Evolutionary conservation across 805 yeast genomes (phyloP).

Genomic region (Yarrowia sp.): DNA sequence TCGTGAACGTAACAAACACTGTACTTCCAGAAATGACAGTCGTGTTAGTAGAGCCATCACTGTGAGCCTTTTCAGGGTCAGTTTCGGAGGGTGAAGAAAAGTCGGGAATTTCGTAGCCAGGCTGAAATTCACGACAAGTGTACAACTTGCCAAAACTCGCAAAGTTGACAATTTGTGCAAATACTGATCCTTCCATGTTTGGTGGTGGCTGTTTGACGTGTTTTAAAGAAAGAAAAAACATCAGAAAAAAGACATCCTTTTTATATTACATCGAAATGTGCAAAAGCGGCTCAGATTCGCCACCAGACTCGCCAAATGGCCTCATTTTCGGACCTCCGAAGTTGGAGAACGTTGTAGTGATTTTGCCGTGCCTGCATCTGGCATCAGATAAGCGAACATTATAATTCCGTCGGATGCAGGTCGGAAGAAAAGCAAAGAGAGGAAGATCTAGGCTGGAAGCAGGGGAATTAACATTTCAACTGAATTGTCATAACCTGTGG

Average conservation of each 20-base stretch:
- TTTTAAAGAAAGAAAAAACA: no score
- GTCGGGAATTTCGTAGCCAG: neutral
- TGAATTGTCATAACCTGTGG: no score
- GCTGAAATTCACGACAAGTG: neutral
- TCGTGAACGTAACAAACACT: neutral
- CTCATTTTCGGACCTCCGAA: neutral
- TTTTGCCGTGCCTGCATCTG: neutral
- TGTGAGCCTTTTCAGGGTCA: neutral
- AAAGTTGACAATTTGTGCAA: constrained; percentile 1
- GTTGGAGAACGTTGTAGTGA: neutral
- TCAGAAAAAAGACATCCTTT: no score
- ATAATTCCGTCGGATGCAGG: neutral
- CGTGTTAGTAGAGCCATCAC: neutral
- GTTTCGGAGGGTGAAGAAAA: neutral
- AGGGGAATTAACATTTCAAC: no score
- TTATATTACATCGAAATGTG: no score
- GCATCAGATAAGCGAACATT: neutral
- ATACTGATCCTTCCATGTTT: constrained; percentile 8
- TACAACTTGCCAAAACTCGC: neutral
- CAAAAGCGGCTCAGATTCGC: no score
- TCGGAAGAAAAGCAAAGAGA: neutral
- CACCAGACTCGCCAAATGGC: neutral
- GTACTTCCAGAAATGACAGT: neutral
- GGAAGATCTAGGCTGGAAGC: no score
- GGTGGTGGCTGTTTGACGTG: no score